Conservation (phyloP, 148 eudicot species). For the Hydrangea macrophylla region DNA sequence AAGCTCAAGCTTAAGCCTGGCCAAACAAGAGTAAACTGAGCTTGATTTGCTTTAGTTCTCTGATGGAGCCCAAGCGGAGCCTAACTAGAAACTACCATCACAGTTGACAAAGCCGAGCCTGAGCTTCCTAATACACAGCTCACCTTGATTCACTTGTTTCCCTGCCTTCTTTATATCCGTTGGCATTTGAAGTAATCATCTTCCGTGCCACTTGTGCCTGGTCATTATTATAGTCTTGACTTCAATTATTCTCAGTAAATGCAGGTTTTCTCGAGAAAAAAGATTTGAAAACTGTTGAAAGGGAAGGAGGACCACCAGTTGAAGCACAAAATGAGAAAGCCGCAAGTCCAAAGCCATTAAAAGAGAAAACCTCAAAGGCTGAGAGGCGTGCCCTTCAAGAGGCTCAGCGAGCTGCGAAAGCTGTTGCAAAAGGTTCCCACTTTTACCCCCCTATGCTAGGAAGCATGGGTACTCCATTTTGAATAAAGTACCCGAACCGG, state of each 20-base stretch:
- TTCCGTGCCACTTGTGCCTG: neutral
- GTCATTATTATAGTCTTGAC: neutral
- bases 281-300: slow-evolving; percentile 37
- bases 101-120: neutral
- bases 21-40: no score
- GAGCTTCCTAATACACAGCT: neutral
- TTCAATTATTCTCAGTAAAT: neutral
- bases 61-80: no score
- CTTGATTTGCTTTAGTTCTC: no score
- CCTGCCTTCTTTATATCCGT: no score
- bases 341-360: slow-evolving; percentile 47
- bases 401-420: slow-evolving; percentile 93
- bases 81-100: no score
- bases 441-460: neutral
- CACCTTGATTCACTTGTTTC: no score
- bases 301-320: slow-evolving; percentile 43
- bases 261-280: slow-evolving; percentile 22
- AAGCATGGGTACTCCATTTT: no score
- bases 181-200: neutral
- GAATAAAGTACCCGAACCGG: no score
- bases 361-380: slow-evolving; percentile 87
- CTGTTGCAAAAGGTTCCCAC: slow-evolving; percentile 72
- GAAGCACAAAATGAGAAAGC: slow-evolving; percentile 44
- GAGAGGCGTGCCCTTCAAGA: slow-evolving; percentile 97
- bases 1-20: no score